These are phyloP conservation scores for Magnusiomyces magnusii DNA, from an alignment of 1,139 yeast genomes.

Conservation along the genomic window DNA sequence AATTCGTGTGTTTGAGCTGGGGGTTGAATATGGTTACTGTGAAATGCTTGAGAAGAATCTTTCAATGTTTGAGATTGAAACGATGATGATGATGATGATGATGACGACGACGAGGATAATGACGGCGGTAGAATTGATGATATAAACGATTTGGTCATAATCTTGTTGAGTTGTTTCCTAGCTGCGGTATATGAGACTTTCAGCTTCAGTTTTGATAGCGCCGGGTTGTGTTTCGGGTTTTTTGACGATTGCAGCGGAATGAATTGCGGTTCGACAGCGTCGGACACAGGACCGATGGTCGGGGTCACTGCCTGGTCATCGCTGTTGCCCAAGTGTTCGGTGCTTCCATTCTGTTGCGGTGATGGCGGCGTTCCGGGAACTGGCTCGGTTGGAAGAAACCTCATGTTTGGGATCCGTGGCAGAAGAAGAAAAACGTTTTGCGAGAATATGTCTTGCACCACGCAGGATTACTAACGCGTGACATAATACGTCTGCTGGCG, in stretches of 20 bases:
- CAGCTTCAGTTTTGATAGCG: conserved; percentile 12
- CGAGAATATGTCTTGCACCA: no score
- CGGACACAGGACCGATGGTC: no score
- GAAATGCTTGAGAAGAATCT: neutral
- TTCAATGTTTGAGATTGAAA: neutral
- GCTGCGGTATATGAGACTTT: conserved; percentile 13
- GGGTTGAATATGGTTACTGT: neutral
- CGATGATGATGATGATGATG: conserved; percentile 15
- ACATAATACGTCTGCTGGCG: no score
- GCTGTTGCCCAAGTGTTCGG: no score
- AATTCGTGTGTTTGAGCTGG: neutral
- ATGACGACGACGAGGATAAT: conserved; percentile 12
- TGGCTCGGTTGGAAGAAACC: no score
- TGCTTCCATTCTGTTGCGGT: no score
- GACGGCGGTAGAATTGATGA: conserved; percentile 18
- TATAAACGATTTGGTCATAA: conserved; percentile 18
- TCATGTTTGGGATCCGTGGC: no score
- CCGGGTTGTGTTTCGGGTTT: conserved; percentile 4
- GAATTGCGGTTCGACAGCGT: no score
- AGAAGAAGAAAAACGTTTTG: no score
- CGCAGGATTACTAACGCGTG: no score
- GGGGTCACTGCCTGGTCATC: no score
- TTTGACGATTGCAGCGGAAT: no score
- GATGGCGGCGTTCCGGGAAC: neutral
- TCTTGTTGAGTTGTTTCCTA: conserved; percentile 14